phyloP scores from a whole-genome alignment of 1,284 basidiomycete species.

The Calocybe gambosa region DNA sequence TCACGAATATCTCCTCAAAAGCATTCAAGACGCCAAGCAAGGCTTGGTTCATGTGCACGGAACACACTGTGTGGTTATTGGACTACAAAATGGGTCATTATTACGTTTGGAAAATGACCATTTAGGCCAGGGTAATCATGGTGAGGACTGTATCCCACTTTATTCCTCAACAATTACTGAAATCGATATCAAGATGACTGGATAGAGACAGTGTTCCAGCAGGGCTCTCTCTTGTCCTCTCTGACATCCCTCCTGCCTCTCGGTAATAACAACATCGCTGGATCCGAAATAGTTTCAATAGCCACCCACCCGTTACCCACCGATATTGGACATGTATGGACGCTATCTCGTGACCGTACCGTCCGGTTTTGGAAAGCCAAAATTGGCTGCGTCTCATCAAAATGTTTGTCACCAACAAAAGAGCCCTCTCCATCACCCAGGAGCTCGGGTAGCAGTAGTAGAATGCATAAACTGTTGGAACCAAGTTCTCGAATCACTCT shows the following conservation, averaged over 20 bases:
- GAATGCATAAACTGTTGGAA: slow-evolving; percentile 46
- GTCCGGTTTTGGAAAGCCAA: slow-evolving; percentile 78
- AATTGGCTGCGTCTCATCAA: slow-evolving; percentile 61
- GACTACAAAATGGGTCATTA: slow-evolving; percentile 62
- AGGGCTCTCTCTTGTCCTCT: slow-evolving; percentile 56
- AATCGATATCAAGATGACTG: slow-evolving; percentile 45
- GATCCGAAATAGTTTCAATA: slow-evolving; percentile 59
- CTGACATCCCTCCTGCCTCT: slow-evolving; percentile 63
- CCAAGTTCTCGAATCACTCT: slow-evolving; percentile 56
- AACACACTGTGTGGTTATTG: slow-evolving; percentile 62
- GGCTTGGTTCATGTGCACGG: slow-evolving; percentile 68
- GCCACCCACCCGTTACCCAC: slow-evolving; percentile 67
- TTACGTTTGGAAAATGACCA: slow-evolving; percentile 64
- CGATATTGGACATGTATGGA: slow-evolving; percentile 69
- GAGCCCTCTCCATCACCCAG: slow-evolving; percentile 25
- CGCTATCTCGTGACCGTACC: slow-evolving; percentile 83
- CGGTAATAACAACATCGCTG: slow-evolving; percentile 37
- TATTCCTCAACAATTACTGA: slow-evolving; percentile 4
- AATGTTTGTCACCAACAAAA: slow-evolving; percentile 40
- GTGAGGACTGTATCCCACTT: slow-evolving; percentile 30
- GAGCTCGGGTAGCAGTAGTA: slow-evolving; percentile 26
- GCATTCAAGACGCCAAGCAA: slow-evolving; percentile 35
- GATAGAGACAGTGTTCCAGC: slow-evolving; percentile 59
- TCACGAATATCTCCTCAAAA: slow-evolving; percentile 63
- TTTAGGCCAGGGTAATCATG: slow-evolving; percentile 46